Base-by-base conservation (phyloP, 345 rosid species). In the Capsella bursapastoris region DNA sequence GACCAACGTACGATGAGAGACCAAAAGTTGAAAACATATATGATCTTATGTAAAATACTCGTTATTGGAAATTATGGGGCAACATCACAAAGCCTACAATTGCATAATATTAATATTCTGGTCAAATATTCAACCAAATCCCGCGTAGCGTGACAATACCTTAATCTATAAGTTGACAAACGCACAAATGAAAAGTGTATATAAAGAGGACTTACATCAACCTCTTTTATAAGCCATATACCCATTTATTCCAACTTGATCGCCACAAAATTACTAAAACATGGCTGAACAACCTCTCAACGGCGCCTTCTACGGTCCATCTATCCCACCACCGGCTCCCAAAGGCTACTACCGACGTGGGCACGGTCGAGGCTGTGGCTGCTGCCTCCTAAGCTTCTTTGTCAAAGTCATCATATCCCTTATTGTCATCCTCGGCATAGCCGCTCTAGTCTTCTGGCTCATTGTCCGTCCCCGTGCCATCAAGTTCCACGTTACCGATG, bases 291-390 rank as follows among this genome's bases (percentile, higher is more conserved):
- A 76, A 68, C 85, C 76, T n/a, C 75, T 90, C 59, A 88, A 83
- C 73, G 97, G 92, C 0, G 92, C 94, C 77, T 89, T 84, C 68
- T 86, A 90, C 47, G 97, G 97, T 48, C 89, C 93, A 10, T 66
- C 88, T 4, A 57, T 90, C 66, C 92, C 92, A 43, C 90, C 93
- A 0, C 76, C 87, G 1, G 70, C 75, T 76, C 70, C 70, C 72
- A 6, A 74, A 71, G 38, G 60, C 63, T 80, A 84, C 83, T 74
- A 80, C 73, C 79, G 88, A 45, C 89, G 51, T 5, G 82, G 89
- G 72, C 83, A 87, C 8, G 64, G 82, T 34, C 80, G 90, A 37
- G 84, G 87, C 1, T 72, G 88, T 79, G 69, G 85, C 68, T 87
- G 92, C 78, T 90, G 95, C 71, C 85, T 90, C 65, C 66, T 92